These are phyloP conservation scores for Rhizoctonia solani DNA, from an alignment of 1,284 basidiomycete species.

Conservation along the genomic window DNA sequence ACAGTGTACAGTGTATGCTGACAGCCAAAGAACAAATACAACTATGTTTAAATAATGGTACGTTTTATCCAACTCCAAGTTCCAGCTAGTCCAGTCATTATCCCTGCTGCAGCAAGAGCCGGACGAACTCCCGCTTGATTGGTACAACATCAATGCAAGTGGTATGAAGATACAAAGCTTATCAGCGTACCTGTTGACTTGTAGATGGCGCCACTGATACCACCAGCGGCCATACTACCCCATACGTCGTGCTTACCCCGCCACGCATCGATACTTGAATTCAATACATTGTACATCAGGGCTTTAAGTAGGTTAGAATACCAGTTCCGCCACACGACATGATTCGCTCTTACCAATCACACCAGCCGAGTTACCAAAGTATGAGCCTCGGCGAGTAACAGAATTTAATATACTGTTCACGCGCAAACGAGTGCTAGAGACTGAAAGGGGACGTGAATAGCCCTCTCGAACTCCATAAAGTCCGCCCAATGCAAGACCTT, in stretches of 20 bases:
- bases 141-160: slow-evolving; percentile 40
- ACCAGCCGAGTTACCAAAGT: slow-evolving; percentile 98
- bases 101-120: slow-evolving; percentile 82
- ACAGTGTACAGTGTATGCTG: not conserved
- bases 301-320: slow-evolving; percentile 55
- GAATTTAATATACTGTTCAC: slow-evolving; percentile 98
- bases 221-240: slow-evolving; percentile 92
- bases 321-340: not conserved
- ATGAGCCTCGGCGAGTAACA: slow-evolving; percentile 93
- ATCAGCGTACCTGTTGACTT: slow-evolving; percentile 83
- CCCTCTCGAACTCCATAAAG: slow-evolving; percentile 97
- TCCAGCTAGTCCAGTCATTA: slow-evolving; percentile 88
- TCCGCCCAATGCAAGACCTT: slow-evolving; percentile 92
- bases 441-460: slow-evolving; percentile 80
- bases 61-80: slow-evolving; percentile 92
- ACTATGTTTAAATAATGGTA: slow-evolving; percentile 47
- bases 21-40: slow-evolving; percentile 51
- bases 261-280: slow-evolving; percentile 87
- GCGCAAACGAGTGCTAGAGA: slow-evolving; percentile 82
- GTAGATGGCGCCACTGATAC: slow-evolving; percentile 87
- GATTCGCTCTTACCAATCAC: slow-evolving; percentile 73
- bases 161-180: slow-evolving; percentile 23
- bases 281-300: slow-evolving; percentile 94
- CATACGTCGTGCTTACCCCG: slow-evolving; percentile 91
- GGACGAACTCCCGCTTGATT: slow-evolving; percentile 84